These are phyloP conservation scores for Vigna reflexopilosa DNA, from an alignment of 306 rosid species.

Conservation along the genomic window DNA sequence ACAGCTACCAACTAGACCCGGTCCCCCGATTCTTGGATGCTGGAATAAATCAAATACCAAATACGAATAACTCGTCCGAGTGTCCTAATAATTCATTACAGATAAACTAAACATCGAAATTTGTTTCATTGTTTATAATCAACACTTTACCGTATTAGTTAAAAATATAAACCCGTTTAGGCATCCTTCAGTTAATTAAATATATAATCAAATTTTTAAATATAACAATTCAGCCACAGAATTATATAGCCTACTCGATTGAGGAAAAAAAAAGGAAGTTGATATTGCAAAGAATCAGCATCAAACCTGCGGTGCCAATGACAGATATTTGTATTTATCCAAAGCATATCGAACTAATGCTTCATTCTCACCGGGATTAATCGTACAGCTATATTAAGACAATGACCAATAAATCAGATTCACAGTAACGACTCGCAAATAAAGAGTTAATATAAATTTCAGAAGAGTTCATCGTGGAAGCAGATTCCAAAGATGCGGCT, in stretches of 20 bases:
- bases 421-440: conserved; percentile 19
- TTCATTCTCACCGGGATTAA: conserved; percentile 99
- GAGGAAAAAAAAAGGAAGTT: conserved; percentile 7
- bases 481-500: conserved; percentile 6
- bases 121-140: neutral
- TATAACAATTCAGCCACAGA: conserved; percentile 14
- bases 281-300: conserved; percentile 25
- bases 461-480: conserved; percentile 3
- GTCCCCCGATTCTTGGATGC: conserved; percentile 96
- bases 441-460: neutral
- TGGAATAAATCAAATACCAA: conserved; percentile 50
- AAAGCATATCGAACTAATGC: conserved; percentile 91
- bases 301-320: conserved; percentile 87
- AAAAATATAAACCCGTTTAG: neutral
- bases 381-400: conserved; percentile 71
- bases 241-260: conserved; percentile 35
- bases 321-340: conserved; percentile 81
- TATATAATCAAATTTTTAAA: conserved; percentile 20
- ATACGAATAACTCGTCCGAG: conserved; percentile 15
- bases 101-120: conserved; percentile 18
- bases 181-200: conserved; percentile 29
- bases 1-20: conserved; percentile 81
- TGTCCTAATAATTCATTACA: neutral
- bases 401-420: conserved; percentile 31
- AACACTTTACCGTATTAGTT: neutral